Base-by-base conservation (phyloP, 495 filamentous ascomycete species). In the Tetracladium marchalianum region DNA sequence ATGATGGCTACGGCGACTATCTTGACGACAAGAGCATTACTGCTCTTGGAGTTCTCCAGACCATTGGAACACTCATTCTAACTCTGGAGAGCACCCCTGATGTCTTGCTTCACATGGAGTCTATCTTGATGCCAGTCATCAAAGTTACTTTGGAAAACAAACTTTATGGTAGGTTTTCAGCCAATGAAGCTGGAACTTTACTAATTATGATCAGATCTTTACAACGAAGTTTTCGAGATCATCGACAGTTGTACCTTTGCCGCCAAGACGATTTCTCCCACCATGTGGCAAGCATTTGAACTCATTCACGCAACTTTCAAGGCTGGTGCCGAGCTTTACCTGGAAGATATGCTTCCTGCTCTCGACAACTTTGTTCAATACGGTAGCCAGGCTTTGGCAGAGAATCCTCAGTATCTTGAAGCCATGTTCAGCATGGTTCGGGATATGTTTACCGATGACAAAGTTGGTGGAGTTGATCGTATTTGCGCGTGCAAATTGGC, bases 171-270 rank as follows among this genome's bases (percentile, higher is more conserved):
- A 84, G 74, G 80, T 63, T 4, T 37, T 24, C 5, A 19, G 11
- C 16, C 22, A 4, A 43, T 39, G 27, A 16, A 32, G 15, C 6
- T 32, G 34, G 8, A 37, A 36, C 22, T 27, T 47, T 50, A 39
- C 59, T 66, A 51, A 66, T 7, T 35, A 19, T 44, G 10, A 48
- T 4, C 32, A 52, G 35, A 98, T 66, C 69, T 98, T 1, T 97
- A 94, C 64, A 97, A 96, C 59, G 92, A 98, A 58, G 78, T 96
- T 11, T 98, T 98, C 57, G 92, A 98, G 65, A 98, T 98, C 56
- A 93, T 98, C 55, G 92, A 98, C 62, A 94, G 87, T 72, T 98
- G 93, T 68, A 98, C 93, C n/a, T 98, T 97, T 60, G 83, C 92
- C 12, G 89, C 92, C 32, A 98, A 97, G 68, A 74, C 76, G 32